These are phyloP conservation scores for Trypanosoma brucei DNA, from an alignment of 208 protist species.

Conservation along the genomic window DNA sequence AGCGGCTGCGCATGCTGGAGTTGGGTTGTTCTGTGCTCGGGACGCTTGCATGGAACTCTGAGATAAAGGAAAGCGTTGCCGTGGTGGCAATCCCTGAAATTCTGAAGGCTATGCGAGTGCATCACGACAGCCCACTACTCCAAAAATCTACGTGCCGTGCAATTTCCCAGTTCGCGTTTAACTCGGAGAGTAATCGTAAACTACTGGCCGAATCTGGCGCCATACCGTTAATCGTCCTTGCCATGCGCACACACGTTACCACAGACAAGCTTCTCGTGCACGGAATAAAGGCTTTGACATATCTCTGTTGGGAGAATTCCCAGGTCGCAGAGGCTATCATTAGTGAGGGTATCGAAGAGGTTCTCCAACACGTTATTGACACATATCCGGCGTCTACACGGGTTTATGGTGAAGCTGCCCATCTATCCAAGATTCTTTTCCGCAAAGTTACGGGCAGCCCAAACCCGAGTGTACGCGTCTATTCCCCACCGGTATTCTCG, in stretches of 20 bases:
- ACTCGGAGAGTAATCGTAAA: slow-evolving; percentile 87
- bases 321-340: slow-evolving; percentile 86
- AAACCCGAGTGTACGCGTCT: slow-evolving; percentile 44
- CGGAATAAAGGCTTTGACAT: slow-evolving; percentile 88
- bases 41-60: slow-evolving; percentile 89
- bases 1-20: slow-evolving; percentile 87
- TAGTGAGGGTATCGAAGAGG: slow-evolving; percentile 63
- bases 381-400: slow-evolving; percentile 60
- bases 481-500: slow-evolving; percentile 74
- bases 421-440: slow-evolving; percentile 88
- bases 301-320: slow-evolving; percentile 89
- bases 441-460: slow-evolving; percentile 73
- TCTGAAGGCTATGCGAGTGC: slow-evolving; percentile 76
- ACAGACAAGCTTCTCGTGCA: slow-evolving; percentile 90
- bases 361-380: slow-evolving; percentile 68
- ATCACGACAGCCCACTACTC: slow-evolving; percentile 72
- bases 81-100: slow-evolving; percentile 83
- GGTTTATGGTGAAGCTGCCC: slow-evolving; percentile 81
- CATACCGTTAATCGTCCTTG: slow-evolving; percentile 82
- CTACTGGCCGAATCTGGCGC: slow-evolving; percentile 77
- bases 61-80: slow-evolving; percentile 85
- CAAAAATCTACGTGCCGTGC: slow-evolving; percentile 91
- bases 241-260: slow-evolving; percentile 73
- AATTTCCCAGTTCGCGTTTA: slow-evolving; percentile 91
- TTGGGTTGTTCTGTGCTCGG: slow-evolving; percentile 88